phyloP scores from a whole-genome alignment of 768 basidiomycete genomes.

The Hygrophorus pudorinus region DNA sequence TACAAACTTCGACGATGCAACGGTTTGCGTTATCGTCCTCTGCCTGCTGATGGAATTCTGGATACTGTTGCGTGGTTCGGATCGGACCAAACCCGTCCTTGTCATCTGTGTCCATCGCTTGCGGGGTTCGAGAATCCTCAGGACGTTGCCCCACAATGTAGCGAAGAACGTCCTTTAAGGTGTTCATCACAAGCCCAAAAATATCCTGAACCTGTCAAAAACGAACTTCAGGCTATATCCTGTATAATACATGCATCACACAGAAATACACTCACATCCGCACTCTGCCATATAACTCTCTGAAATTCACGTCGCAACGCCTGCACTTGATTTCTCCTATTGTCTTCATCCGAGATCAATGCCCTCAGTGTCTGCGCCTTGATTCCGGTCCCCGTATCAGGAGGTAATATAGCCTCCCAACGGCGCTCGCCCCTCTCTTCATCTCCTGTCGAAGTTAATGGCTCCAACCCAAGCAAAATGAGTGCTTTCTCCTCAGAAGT shows the following conservation, averaged over 20 bases:
- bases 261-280: slow-evolving; percentile 42
- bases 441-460: slow-evolving; percentile 39
- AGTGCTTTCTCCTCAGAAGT: slow-evolving; percentile 50
- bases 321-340: slow-evolving; percentile 5
- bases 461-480: slow-evolving; percentile 58
- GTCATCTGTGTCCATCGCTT: slow-evolving; percentile 28
- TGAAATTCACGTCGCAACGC: slow-evolving; percentile 35
- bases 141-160: slow-evolving; percentile 21
- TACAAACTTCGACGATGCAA: slow-evolving; percentile 39
- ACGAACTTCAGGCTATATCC: background rate
- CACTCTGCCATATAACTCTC: slow-evolving; percentile 52
- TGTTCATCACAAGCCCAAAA: slow-evolving; percentile 18
- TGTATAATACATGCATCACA: background rate
- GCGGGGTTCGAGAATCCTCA: slow-evolving; percentile 10
- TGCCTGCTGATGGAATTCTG: slow-evolving; percentile 17
- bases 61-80: slow-evolving; percentile 25
- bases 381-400: slow-evolving; percentile 49
- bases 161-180: slow-evolving; percentile 33
- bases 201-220: slow-evolving; percentile 42
- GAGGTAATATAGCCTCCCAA: slow-evolving; percentile 37
- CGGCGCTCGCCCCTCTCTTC: slow-evolving; percentile 17
- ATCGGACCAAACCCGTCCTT: slow-evolving; percentile 52
- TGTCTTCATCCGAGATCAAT: slow-evolving; percentile 16
- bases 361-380: slow-evolving; percentile 38
- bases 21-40: slow-evolving; percentile 20